These are phyloP conservation scores for Daldinia vernicosa DNA, from an alignment of 495 filamentous ascomycete species.

Conservation along the genomic window DNA sequence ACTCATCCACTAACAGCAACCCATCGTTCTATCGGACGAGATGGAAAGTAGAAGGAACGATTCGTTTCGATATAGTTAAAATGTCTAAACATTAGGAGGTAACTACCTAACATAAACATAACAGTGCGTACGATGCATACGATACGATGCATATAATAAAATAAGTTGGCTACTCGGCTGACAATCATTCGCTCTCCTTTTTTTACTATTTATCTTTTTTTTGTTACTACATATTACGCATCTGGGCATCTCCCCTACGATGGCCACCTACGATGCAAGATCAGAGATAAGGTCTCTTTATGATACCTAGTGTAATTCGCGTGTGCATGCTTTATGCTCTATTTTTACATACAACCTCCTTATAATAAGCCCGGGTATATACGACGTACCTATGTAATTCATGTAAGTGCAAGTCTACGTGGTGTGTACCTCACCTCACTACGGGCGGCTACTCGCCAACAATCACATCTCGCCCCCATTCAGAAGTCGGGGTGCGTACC, in stretches of 20 bases:
- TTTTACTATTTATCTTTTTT: too few species aligned
- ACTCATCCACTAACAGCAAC: slow-evolving; percentile 17
- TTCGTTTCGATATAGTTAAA: slow-evolving; percentile 20
- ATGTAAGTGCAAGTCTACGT: neutral
- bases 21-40: slow-evolving; percentile 30
- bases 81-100: neutral
- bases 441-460: slow-evolving; percentile 35
- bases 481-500: slow-evolving; percentile 30
- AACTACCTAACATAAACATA: too few species aligned
- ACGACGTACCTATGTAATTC: neutral
- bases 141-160: neutral
- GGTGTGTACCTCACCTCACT: too few species aligned
- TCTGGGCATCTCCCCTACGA: slow-evolving; percentile 5
- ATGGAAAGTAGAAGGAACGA: slow-evolving; percentile 27
- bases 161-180: slow-evolving; percentile 15
- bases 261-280: slow-evolving; percentile 22
- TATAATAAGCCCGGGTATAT: slow-evolving; percentile 22
- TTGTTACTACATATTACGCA: too few species aligned
- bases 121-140: neutral
- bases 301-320: slow-evolving; percentile 1
- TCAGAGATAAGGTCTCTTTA: neutral
- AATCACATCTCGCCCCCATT: slow-evolving; percentile 37
- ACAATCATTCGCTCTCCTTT: slow-evolving; percentile 21
- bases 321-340: slow-evolving; percentile 8
- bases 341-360: slow-evolving; percentile 25